phyloP scores from a whole-genome alignment of 768 basidiomycete genomes.

The Lepiota venenata region DNA sequence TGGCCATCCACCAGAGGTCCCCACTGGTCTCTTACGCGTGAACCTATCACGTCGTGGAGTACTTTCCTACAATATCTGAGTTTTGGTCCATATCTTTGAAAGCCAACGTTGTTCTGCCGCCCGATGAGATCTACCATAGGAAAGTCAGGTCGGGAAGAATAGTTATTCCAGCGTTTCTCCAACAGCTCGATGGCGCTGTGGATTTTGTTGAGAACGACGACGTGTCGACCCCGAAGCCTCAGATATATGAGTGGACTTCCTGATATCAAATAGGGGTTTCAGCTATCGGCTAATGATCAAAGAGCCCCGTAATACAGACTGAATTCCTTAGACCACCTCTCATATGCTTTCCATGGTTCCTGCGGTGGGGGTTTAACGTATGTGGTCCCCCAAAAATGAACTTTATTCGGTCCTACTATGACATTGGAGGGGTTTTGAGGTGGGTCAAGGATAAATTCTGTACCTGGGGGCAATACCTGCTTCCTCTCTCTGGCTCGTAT shows the following conservation, averaged over 20 bases:
- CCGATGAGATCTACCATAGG: slow-evolving; percentile 1
- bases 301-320: too few species aligned
- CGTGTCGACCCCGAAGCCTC: background rate
- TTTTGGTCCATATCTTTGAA: background rate
- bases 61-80: background rate
- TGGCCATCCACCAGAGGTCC: background rate
- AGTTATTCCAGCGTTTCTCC: background rate
- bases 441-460: too few species aligned
- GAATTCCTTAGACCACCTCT: too few species aligned
- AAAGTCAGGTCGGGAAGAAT: background rate
- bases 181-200: background rate
- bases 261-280: background rate
- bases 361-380: too few species aligned
- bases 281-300: background rate
- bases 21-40: background rate
- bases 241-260: background rate
- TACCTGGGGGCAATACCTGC: too few species aligned
- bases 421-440: too few species aligned
- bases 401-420: too few species aligned
- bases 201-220: background rate
- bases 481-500: too few species aligned
- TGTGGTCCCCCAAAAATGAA: too few species aligned
- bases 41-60: background rate
- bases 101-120: slow-evolving; percentile 1
- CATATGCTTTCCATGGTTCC: too few species aligned